phyloP scores from a whole-genome alignment of 2,329 filamentous ascomycete genomes.

The Hypomyces rosellus region DNA sequence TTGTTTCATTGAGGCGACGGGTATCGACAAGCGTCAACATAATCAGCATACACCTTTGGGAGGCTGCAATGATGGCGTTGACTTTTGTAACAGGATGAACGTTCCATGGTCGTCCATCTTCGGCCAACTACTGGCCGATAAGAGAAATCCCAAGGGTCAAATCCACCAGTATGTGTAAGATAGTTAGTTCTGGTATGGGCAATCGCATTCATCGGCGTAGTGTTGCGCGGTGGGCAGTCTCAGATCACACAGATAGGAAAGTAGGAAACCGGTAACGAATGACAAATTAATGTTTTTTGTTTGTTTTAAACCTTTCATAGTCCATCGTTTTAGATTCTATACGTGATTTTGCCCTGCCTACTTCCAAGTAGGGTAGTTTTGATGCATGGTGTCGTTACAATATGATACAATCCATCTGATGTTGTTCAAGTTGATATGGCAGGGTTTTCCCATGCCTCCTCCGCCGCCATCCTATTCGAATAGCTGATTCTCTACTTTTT shows the following conservation, averaged over 20 bases:
- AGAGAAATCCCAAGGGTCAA: not conserved
- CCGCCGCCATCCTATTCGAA: not conserved
- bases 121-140: not conserved
- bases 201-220: too few relatives aligned
- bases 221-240: too few relatives aligned
- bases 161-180: too few relatives aligned
- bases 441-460: not conserved
- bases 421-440: not conserved
- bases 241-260: too few relatives aligned
- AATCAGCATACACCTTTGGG: not conserved
- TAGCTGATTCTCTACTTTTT: too few relatives aligned
- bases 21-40: not conserved
- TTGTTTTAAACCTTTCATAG: too few relatives aligned
- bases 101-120: not conserved
- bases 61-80: not conserved
- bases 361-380: not conserved
- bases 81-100: not conserved
- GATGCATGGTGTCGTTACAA: constrained; percentile 18
- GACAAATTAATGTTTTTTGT: too few relatives aligned
- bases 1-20: not conserved
- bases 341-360: too few relatives aligned
- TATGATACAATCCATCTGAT: constrained; percentile 23
- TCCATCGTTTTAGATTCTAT: too few relatives aligned
- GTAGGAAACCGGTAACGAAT: too few relatives aligned
- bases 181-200: too few relatives aligned